Percentiles rank a stretch among this genome's conserved stretches.
Conservation (phyloP, 2,329 filamentous ascomycete genomes). For the Endoconidiophora laricicola region DNA sequence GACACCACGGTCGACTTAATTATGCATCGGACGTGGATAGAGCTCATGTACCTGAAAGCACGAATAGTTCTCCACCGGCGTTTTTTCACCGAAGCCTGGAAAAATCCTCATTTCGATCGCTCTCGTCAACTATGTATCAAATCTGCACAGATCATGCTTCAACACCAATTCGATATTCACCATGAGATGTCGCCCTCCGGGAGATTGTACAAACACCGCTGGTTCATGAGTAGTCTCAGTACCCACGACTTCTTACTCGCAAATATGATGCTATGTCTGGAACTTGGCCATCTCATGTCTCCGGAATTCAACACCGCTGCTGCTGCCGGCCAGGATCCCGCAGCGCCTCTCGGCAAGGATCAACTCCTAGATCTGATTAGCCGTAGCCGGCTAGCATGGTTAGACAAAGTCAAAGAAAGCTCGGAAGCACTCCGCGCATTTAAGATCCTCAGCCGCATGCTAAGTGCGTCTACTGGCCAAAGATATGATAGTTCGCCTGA, state of each 20-base stretch:
- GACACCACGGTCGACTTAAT: conserved; percentile 28
- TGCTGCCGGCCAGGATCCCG: background rate
- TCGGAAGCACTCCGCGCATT: conserved; percentile 18
- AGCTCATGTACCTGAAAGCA: conserved; percentile 31
- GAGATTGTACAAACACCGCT: conserved; percentile 23
- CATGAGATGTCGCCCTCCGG: conserved; percentile 24
- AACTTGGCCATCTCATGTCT: conserved; percentile 16
- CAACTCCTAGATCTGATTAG: conserved; percentile 17
- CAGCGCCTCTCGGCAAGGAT: conserved; percentile 15
- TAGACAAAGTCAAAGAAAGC: conserved; percentile 15
- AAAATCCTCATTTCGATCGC: conserved; percentile 21
- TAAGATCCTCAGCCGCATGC: conserved; percentile 19
- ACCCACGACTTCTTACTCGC: conserved; percentile 31
- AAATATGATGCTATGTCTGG: conserved; percentile 29
- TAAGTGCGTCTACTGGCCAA: conserved; percentile 17
- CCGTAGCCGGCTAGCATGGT: conserved; percentile 19
- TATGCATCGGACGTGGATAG: conserved; percentile 31
- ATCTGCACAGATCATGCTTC: conserved; percentile 26
- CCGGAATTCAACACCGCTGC: background rate
- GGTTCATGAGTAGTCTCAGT: conserved; percentile 27
- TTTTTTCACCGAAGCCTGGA: conserved; percentile 19
- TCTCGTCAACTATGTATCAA: conserved; percentile 28
- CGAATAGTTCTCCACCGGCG: conserved; percentile 32
- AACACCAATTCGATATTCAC: conserved; percentile 27
- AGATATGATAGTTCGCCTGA: conserved; percentile 17